Evolutionary conservation across 768 basidiomycete species (phyloP).

Genomic region (Obba rivulosa): DNA sequence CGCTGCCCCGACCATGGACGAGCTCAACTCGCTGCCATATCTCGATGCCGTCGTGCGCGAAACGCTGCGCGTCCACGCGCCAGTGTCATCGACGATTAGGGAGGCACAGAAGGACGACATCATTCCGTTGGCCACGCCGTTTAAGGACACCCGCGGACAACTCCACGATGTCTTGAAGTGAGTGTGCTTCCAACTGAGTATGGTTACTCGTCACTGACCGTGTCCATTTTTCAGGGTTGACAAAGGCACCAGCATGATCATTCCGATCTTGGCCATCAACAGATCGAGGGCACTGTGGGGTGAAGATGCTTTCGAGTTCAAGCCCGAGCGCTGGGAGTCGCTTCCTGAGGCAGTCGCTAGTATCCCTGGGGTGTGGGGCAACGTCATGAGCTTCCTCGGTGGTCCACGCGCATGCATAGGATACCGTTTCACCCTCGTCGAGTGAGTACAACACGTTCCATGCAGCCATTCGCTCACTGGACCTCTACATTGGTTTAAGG

Average conservation of each 20-base stretch:
- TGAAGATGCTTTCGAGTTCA: constrained; percentile 35
- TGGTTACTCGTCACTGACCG: not conserved
- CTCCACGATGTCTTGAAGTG: constrained; percentile 16
- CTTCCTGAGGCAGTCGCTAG: constrained; percentile 35
- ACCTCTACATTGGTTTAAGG: constrained; percentile 2
- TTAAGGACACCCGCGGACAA: constrained; percentile 12
- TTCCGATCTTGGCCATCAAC: constrained; percentile 53
- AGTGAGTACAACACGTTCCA: constrained; percentile 32
- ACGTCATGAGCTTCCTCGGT: constrained; percentile 55
- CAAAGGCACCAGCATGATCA: constrained; percentile 27
- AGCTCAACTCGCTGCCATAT: constrained; percentile 57
- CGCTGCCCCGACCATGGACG: constrained; percentile 55
- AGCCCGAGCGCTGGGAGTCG: constrained; percentile 58
- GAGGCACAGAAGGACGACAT: constrained; percentile 37
- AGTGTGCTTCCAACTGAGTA: constrained; percentile 20
- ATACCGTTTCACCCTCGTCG: constrained; percentile 55
- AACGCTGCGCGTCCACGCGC: constrained; percentile 49
- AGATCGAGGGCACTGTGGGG: constrained; percentile 53
- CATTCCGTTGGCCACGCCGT: constrained; percentile 40
- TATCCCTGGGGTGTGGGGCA: constrained; percentile 57
- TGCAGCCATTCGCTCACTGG: no score
- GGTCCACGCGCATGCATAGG: constrained; percentile 65
- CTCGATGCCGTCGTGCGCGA: constrained; percentile 64
- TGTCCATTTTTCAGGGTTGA: not conserved
- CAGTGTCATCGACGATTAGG: constrained; percentile 45